Evolutionary conservation across 768 basidiomycete species (phyloP), one percentile per base, ranked within the genome.

Genomic region (Sporobolomyces pararoseus): DNA sequence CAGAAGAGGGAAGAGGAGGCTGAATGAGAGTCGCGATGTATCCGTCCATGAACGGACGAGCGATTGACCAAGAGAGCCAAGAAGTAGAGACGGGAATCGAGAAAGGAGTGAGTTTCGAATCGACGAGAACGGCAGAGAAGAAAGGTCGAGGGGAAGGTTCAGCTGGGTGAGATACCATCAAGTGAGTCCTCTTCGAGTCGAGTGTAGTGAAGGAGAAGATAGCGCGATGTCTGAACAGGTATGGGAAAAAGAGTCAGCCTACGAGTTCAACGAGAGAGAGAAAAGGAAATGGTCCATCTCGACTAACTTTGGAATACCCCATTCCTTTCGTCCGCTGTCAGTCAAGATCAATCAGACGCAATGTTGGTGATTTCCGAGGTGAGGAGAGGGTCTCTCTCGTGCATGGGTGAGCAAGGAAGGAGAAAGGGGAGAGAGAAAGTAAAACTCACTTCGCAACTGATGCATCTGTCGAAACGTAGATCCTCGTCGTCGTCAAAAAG

Each of bases 231-330:
- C 68, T 69, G 62, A 6, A 35, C n/a, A n/a, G n/a, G n/a, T n/a
- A n/a, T n/a, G n/a, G n/a, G n/a, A n/a, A n/a, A n/a, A n/a, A n/a
- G n/a, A n/a, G n/a, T n/a, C n/a, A n/a, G n/a, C 32, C 50, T 9
- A n/a, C 25, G 12, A 52, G 32, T 10, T 7, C 9, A 31, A 25
- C 39, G 39, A 29, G 10, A 46, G 29, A 42, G 16, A 17, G 4
- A 16, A 31, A 44, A 6, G 29, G 21, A 47, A 47, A 47, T 14
- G 21, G 7, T 14, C 13, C 21, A 47, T 6, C 6, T 47, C 21
- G 46, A 42, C 68, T 19, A 25, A 65, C 68, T 70, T 70, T 17
- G 68, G 63, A 29, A 70, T 65, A 0, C 50, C 58, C 68, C 68
- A 70, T 31, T 65, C 53, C 42, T 21, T 39, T 27, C 68, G n/a